Base-by-base conservation (phyloP, 805 yeast genomes). In the Saccharomyces eubayanus region DNA sequence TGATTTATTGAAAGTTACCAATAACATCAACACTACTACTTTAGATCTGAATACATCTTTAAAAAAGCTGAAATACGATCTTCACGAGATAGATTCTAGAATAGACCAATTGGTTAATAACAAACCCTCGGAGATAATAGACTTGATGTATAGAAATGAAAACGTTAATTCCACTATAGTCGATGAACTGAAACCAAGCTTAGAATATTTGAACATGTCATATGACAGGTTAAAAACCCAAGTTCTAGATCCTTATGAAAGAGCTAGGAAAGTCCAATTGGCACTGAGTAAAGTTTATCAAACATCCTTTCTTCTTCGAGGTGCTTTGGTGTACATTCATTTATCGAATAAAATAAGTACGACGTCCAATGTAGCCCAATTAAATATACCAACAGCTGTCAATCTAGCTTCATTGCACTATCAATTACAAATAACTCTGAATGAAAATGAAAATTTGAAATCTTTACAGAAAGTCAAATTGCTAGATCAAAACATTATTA, bases 271-370 rank as follows among this genome's bases (percentile, higher is more conserved):
- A 51, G 49, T 68, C 28, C 71, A 67, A 52, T 51, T 54, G n/a
- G 68, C 64, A 5, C 56, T 67, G 29, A 61, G 63, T 54, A 68
- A 67, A 51, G 59, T 68, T 27, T 70, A 68, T 52, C 71, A 68
- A 53, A 67, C 71, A 6, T 62, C 70, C 4, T 64, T 57, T 36
- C 49, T 67, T 9, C 52, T 68, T 48, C 61, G 71, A 51, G 69
- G 66, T 47, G 60, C 66, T 5, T 55, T 67, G 28, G 55, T 66
- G 20, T 65, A 61, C 46, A 46, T 66, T 12, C 69, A 67, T 52
- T 53, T 67, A 50, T 55, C 62, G 1, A 57, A 61, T 21, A 63
- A 61, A 52, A 55, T 68, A 14, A 47, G 28, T 10, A 14, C 46
- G 21, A 9, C 21, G 11, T 31, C 24, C 24, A 16, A 36, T 16